phyloP scores from a whole-genome alignment of 2,329 filamentous ascomycete genomes.

The Calonectria fujianensis region DNA sequence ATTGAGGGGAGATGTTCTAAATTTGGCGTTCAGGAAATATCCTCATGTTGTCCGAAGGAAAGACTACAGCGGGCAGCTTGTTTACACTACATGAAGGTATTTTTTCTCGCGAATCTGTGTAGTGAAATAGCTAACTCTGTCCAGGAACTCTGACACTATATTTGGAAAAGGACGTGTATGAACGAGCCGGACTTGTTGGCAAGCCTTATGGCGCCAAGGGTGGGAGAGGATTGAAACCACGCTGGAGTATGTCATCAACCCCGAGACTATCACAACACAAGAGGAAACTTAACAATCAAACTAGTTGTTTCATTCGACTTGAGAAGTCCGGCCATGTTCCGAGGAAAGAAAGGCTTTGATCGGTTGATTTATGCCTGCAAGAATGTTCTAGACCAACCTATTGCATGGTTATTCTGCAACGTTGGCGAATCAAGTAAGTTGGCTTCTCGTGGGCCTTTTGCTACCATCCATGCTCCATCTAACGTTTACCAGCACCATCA shows the following conservation, averaged over 20 bases:
- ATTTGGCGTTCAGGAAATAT: slow-evolving; percentile 77
- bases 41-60: slow-evolving; percentile 88
- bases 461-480: slow-evolving; percentile 36
- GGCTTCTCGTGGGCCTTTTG: background rate
- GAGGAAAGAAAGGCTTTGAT: slow-evolving; percentile 89
- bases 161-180: slow-evolving; percentile 87
- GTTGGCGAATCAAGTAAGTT: slow-evolving; percentile 60
- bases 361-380: slow-evolving; percentile 85
- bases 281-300: slow-evolving; percentile 52
- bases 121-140: slow-evolving; percentile 21
- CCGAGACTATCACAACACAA: background rate
- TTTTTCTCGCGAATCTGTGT: slow-evolving; percentile 28
- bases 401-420: slow-evolving; percentile 88
- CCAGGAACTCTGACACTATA: slow-evolving; percentile 83
- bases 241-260: slow-evolving; percentile 78
- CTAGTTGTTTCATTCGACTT: slow-evolving; percentile 87
- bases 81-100: slow-evolving; percentile 83
- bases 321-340: slow-evolving; percentile 83
- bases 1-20: background rate
- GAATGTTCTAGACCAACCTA: slow-evolving; percentile 80
- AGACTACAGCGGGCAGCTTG: slow-evolving; percentile 80
- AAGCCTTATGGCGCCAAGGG: slow-evolving; percentile 78
- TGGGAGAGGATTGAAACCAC: slow-evolving; percentile 76
- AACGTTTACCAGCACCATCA: slow-evolving; percentile 63
- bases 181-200: slow-evolving; percentile 87